Conservation (phyloP, 768 basidiomycete species). For the Tricholoma sp. region DNA sequence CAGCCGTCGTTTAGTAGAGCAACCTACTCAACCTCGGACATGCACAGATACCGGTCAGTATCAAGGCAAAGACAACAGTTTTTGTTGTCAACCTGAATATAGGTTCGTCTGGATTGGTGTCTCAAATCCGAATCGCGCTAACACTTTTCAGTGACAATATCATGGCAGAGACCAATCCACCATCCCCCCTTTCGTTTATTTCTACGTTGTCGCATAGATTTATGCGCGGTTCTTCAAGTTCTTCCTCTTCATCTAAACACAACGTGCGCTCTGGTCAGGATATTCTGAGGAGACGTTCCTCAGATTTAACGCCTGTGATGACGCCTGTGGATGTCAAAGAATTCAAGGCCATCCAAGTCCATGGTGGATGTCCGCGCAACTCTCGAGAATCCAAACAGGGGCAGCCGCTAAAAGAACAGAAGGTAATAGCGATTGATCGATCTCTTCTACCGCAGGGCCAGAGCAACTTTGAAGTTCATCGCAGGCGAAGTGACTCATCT, state of each 20-base stretch:
- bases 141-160: not conserved
- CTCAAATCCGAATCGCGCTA: conserved; percentile 2
- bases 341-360: conserved; percentile 1
- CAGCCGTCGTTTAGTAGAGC: not conserved
- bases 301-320: not conserved
- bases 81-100: conserved; percentile 9
- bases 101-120: not conserved
- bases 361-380: conserved; percentile 8
- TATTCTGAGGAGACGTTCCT: not conserved
- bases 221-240: not conserved
- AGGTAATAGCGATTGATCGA: conserved; percentile 1
- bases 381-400: not conserved
- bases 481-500: not conserved
- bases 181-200: not conserved
- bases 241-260: not conserved
- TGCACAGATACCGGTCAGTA: no score
- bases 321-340: not conserved
- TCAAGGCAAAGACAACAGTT: not conserved
- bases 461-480: conserved; percentile 6
- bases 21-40: not conserved
- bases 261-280: not conserved
- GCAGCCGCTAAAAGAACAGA: conserved; percentile 5
- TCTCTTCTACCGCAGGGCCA: conserved; percentile 9
- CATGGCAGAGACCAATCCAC: not conserved
- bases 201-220: not conserved